A percentile compares a stretch with the other conserved stretches of the same genome.
Evolutionary conservation across 768 basidiomycete genomes (phyloP).

Genomic region (Cyclocybe cylindracea): DNA sequence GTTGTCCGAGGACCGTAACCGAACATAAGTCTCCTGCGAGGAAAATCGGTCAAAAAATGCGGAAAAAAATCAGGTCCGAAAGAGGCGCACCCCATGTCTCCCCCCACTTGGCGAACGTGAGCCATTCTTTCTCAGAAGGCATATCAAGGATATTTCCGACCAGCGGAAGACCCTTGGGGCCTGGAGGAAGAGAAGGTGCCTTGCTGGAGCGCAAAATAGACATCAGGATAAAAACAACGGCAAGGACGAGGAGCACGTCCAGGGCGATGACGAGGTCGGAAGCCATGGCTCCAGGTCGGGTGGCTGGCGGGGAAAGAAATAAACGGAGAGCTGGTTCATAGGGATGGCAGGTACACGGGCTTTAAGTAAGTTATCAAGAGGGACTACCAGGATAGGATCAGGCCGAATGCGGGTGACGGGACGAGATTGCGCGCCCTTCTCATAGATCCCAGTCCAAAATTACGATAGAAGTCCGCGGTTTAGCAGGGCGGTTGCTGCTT

Average conservation of each 20-base stretch:
- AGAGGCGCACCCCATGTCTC: constrained; percentile 46
- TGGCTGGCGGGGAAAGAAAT: constrained; percentile 18
- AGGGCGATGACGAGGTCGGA: constrained; percentile 25
- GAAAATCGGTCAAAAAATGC: neutral
- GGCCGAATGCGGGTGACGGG: constrained; percentile 35
- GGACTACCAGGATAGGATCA: constrained; percentile 33
- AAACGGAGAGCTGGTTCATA: constrained; percentile 25
- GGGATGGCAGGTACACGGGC: constrained; percentile 22
- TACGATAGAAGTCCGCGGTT: constrained; percentile 45
- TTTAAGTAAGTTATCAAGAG: constrained; percentile 39
- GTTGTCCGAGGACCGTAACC: constrained; percentile 59
- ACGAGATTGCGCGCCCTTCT: constrained; percentile 31
- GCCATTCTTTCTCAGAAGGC: constrained; percentile 50
- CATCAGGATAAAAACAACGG: constrained; percentile 34
- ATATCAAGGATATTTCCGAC: constrained; percentile 58
- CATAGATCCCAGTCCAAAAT: constrained; percentile 28
- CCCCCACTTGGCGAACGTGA: constrained; percentile 53
- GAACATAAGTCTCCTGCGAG: constrained; percentile 59
- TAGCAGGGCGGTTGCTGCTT: constrained; percentile 24
- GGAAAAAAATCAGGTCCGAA: neutral
- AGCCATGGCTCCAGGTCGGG: constrained; percentile 24
- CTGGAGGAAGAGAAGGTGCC: constrained; percentile 42
- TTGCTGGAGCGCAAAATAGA: constrained; percentile 25
- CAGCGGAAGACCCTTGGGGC: constrained; percentile 53
- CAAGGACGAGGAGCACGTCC: constrained; percentile 33